Evolutionary conservation across 345 rosid species (phyloP), one percentile per base, ranked within the genome.

Genomic region (Isatis tinctoria): DNA sequence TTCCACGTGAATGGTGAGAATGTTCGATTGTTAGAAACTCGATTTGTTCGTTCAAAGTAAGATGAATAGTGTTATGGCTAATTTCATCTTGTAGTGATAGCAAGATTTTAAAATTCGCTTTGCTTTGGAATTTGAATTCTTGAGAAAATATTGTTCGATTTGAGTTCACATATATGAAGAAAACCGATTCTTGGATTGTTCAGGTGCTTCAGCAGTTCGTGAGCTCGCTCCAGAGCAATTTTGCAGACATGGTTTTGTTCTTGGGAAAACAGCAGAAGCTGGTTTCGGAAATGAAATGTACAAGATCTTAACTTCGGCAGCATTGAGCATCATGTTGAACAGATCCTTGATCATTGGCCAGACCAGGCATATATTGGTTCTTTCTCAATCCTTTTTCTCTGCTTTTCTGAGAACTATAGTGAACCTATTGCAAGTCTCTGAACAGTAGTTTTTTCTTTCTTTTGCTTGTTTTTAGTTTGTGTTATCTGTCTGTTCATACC

Each of bases 301-400:
- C 80, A 95, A 90, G 97, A 81, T 95, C 68, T 84, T 95, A 67
- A 87, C 92, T 18, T 96, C 81, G 27, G 99, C 91, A n/a, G 98
- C 98, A 1, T 82, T 92, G 69, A 92, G 98, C 60, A 58, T 95
- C 28, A 87, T 95, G 86, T 73, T 95, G 83, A 92, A 92, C 78
- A 94, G 99, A 80, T 95, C 99, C 14, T 83, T 95, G 79, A 95
- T 95, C 80, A 87, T 95, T 83, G 97, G 97, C 83, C 97, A 95
- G 82, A 92, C 98, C 94, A 95, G 99, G 99, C 98, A 95, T 82
- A 90, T 88, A 88, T 89, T 88, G 99, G 96, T 95, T 85, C 97
- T 90, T 90, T 83, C 94, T 84, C 84, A 85, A 83, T 85, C 97
- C 98, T 88, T 82, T 73, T 78, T 86, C 82, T 83, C 83, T 52